These are phyloP conservation scores for Jatropha multifida DNA, from an alignment of 441 rosid species.

Conservation along the genomic window DNA sequence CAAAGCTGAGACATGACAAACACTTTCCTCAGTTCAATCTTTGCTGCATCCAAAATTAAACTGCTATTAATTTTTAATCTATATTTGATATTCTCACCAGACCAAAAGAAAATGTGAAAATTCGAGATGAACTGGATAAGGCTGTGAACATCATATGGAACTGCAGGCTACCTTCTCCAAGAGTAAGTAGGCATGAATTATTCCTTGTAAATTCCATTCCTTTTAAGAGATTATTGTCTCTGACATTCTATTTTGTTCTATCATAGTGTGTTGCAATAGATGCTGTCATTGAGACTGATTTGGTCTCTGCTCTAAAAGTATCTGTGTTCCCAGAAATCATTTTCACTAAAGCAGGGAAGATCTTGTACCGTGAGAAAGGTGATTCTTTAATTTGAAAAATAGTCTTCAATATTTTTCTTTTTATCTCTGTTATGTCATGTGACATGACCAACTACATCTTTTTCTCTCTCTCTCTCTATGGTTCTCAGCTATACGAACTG, in stretches of 20 bases:
- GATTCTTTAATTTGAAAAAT: slow-evolving; percentile 14
- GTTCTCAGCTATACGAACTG: slow-evolving; percentile 59
- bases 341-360: slow-evolving; percentile 87
- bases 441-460: background rate
- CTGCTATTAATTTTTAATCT: background rate
- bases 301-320: slow-evolving; percentile 75
- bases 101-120: slow-evolving; percentile 70
- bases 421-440: background rate
- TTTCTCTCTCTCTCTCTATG: slow-evolving; percentile 9
- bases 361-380: slow-evolving; percentile 87
- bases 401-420: background rate
- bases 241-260: slow-evolving; percentile 10
- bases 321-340: slow-evolving; percentile 76
- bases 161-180: slow-evolving; percentile 88
- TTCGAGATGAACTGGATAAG: slow-evolving; percentile 64
- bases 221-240: background rate
- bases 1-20: background rate
- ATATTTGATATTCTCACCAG: slow-evolving; percentile 36
- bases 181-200: slow-evolving; percentile 46
- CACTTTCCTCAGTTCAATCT: background rate
- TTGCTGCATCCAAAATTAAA: background rate
- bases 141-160: slow-evolving; percentile 88
- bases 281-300: slow-evolving; percentile 66
- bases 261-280: slow-evolving; percentile 88
- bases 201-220: background rate